These are phyloP conservation scores for cucumber (Cucumis sativus) DNA, from an alignment of 306 rosid species.

Conservation along the genomic window DNA sequence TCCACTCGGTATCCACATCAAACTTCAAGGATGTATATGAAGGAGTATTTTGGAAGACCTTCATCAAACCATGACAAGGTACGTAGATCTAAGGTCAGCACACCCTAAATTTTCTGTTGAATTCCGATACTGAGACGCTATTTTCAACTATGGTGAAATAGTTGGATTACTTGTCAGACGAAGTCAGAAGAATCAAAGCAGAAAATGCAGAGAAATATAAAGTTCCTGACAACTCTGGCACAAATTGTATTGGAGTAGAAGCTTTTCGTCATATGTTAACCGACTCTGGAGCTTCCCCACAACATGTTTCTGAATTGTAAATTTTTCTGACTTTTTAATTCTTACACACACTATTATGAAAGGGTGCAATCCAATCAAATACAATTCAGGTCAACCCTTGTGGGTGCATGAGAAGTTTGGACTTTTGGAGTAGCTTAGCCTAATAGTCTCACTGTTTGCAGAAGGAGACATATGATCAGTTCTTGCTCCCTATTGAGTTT, in stretches of 20 bases:
- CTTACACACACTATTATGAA: not conserved
- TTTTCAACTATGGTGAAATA: conserved; percentile 22
- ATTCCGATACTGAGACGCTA: conserved; percentile 16
- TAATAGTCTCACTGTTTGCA: not conserved
- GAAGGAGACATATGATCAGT: not conserved
- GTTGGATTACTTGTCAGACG: conserved; percentile 29
- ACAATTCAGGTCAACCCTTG: not conserved
- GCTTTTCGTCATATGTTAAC: conserved; percentile 47
- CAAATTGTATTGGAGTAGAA: conserved; percentile 46
- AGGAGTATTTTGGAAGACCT: conserved; percentile 43
- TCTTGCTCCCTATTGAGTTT: not conserved
- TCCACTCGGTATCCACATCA: conserved; percentile 54
- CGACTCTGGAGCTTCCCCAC: conserved; percentile 47
- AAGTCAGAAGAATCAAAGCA: conserved; percentile 33
- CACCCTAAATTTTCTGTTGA: conserved; percentile 3
- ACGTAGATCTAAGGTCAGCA: conserved; percentile 9
- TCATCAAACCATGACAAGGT: conserved; percentile 32
- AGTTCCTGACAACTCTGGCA: conserved; percentile 37
- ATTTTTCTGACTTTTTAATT: conserved; percentile 16
- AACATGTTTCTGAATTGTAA: conserved; percentile 66
- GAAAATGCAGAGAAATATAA: conserved; percentile 44
- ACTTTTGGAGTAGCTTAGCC: not conserved
- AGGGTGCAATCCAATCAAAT: not conserved
- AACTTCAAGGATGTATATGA: conserved; percentile 38
- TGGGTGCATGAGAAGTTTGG: conserved; percentile 2